Percentiles rank a stretch among this genome's conserved stretches.
phyloP scores from a whole-genome alignment of 2,329 filamentous ascomycete genomes.

The Hypoxylon rubiginosum region DNA sequence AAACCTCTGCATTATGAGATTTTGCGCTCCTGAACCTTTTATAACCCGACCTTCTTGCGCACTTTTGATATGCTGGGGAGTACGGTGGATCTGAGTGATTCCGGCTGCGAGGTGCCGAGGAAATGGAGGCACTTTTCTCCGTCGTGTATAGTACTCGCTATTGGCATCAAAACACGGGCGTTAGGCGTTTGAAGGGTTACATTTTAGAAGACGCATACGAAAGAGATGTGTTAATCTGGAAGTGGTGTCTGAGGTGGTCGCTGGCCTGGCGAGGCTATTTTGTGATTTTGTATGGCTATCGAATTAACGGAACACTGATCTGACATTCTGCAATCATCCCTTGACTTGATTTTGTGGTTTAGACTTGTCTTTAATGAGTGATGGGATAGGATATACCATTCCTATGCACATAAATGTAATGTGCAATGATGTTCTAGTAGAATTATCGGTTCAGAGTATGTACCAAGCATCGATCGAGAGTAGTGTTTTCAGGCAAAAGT shows the following conservation, averaged over 20 bases:
- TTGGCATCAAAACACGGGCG: neutral
- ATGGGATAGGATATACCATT: neutral
- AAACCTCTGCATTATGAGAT: neutral
- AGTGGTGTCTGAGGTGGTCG: neutral
- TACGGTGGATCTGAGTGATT: constrained; percentile 8
- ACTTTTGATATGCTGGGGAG: neutral
- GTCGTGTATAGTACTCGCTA: constrained; percentile 31
- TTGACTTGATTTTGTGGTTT: neutral
- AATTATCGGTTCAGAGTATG: neutral
- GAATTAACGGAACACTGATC: neutral
- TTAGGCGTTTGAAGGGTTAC: neutral
- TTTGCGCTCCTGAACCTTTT: neutral
- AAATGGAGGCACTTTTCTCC: constrained; percentile 1
- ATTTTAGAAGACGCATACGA: neutral
- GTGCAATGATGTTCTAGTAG: neutral
- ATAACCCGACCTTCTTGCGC: neutral
- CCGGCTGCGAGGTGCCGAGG: constrained; percentile 14
- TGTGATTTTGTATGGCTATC: neutral
- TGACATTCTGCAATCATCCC: neutral
- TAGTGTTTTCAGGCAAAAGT: neutral
- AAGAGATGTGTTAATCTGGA: neutral
- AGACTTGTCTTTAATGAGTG: neutral
- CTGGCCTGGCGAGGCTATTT: neutral
- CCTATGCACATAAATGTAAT: neutral
- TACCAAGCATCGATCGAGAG: too few relatives aligned